Evolutionary conservation across 345 rosid species (phyloP), one percentile per base, ranked within the genome.

Genomic region (Heritiera littoralis): DNA sequence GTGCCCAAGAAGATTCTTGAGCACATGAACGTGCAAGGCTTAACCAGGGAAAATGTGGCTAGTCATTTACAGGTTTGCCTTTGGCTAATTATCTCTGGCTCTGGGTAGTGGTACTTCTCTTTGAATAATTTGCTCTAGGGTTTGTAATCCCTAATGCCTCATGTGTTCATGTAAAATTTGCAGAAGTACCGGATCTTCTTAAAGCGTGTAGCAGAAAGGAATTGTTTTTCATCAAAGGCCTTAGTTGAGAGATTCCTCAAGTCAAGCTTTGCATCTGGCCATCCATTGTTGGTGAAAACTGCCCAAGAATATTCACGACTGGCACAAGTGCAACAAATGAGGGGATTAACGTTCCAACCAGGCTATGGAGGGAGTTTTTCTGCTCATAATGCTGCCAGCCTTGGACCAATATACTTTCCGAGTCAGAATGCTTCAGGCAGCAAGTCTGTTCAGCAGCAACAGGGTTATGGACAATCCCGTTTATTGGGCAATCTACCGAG

Each of bases 151-250:
- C 23, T 38, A 65, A 15, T 38, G 69, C 69, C 45, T 35, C 8
- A 4, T 20, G 28, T 0, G 11, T 10, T 69, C 12, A 3, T 48
- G 63, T 52, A 54, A 72, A 55, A 55, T 7, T 54, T 73, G 18
- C 76, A 93, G 98, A 93, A 93, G 78, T 93, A 92, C 63, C 89
- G 98, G 46, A 35, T 85, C 38, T 93, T 90, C 84, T 78, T 92
- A 77, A 92, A 81, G 75, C 78, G 79, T 68, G 86, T 89, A 1
- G 87, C 89, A 0, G 88, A 87, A 6, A 78, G 70, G 54, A 84
- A 87, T 2, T 5, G 38, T 28, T 7, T n/a, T 8, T 13, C 70
- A 49, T 35, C 86, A 32, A 75, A 32, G 28, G 60, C 35, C n/a
- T 40, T 78, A 32, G n/a, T 80, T 2, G 76, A 58, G 38, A 79